Evolutionary conservation across 1,139 yeast genomes (phyloP), one percentile per base, ranked within the genome.

Genomic region (Spencermartinsiella ligniputridi): DNA sequence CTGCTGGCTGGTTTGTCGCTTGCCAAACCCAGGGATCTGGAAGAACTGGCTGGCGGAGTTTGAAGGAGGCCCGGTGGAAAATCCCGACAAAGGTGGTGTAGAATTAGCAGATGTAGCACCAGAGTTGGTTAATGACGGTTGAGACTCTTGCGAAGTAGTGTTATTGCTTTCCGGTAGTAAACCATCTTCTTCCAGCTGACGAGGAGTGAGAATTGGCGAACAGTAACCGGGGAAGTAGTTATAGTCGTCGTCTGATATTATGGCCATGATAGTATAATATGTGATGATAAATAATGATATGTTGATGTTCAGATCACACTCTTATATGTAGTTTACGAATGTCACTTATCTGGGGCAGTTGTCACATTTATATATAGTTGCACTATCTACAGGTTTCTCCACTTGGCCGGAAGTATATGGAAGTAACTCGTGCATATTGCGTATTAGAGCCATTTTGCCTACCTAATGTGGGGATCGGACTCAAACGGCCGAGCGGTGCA

Each of bases 221-320:
- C 53, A 50, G 40, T 48, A 50, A 2, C 53, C 53, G 8, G 53
- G 53, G 37, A 50, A 50, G 22, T 18, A 39, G 20, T 15, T 13
- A 6, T 13, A 8, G 20, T 17, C 16, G 20, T 17, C 32, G 40
- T 24, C 40, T 24, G 32, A 25, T 16, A n/a, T n/a, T n/a, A 19
- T 13, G 40, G 34, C 5, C 34, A 33, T 33, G 8, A 13, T 30
- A 8, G 34, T 30, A 12, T 6, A 15, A 30, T n/a, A n/a, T n/a
- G n/a, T n/a, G n/a, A n/a, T n/a, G n/a, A n/a, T n/a, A n/a, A n/a
- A n/a, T n/a, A n/a, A n/a, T n/a, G n/a, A n/a, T n/a, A n/a, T n/a
- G n/a, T n/a, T n/a, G n/a, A n/a, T n/a, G n/a, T n/a, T n/a, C n/a
- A n/a, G n/a, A n/a, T n/a, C n/a, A n/a, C n/a, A n/a, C n/a, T n/a